Conservation (phyloP, 140 eudicot genomes). For the Senecio squalidus region DNA sequence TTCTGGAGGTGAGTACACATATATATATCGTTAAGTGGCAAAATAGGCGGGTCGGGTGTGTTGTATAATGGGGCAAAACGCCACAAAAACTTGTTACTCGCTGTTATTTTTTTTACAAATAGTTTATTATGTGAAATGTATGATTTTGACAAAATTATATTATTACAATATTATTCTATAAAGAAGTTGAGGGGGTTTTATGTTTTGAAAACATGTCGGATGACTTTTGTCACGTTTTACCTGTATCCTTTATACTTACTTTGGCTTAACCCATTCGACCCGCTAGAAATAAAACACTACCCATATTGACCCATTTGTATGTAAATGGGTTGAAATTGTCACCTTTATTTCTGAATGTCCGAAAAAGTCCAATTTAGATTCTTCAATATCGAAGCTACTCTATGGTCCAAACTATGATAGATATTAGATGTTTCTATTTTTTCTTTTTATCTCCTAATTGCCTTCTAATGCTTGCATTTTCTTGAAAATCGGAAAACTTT, state of each 20-base stretch:
- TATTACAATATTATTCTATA: neutral
- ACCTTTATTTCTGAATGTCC: neutral
- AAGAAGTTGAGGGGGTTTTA: neutral
- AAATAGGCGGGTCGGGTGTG: neutral
- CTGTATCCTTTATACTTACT: neutral
- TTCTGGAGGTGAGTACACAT: slow-evolving; percentile 33
- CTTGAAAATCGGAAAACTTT: neutral
- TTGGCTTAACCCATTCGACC: neutral
- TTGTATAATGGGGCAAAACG: neutral
- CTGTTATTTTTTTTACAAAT: neutral
- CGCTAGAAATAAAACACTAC: neutral
- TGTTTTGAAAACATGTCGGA: neutral
- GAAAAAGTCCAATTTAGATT: neutral
- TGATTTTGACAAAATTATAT: neutral
- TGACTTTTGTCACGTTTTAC: neutral
- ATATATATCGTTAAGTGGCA: neutral
- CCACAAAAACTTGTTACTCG: neutral
- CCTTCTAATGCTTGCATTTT: neutral
- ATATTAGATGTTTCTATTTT: too few species aligned
- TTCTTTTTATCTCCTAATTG: too few species aligned
- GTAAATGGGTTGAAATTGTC: neutral
- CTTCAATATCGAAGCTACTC: neutral
- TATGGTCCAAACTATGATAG: too few species aligned
- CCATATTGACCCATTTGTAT: neutral
- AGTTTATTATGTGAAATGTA: neutral